These are phyloP conservation scores for Piper betle DNA, from an alignment of 164 flowering plant species.

Conservation along the genomic window DNA sequence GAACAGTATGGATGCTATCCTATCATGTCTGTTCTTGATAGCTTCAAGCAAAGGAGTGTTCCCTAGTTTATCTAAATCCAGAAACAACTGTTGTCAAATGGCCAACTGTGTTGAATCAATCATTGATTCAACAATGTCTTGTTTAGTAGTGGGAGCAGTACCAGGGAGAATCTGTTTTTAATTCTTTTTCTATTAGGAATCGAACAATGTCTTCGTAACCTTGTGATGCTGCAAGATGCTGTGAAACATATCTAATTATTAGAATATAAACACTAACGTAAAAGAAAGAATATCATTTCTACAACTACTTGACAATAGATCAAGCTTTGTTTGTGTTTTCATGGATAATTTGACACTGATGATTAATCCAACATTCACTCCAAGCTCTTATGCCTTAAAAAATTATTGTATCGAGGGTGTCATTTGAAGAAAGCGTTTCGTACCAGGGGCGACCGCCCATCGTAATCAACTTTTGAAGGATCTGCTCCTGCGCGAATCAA, in stretches of 20 bases:
- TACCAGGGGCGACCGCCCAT: slow-evolving; percentile 97
- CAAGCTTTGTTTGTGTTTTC: no score
- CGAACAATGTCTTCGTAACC: slow-evolving; percentile 45
- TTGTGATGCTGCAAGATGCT: slow-evolving; percentile 74
- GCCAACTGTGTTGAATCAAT: background rate
- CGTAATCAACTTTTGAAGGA: slow-evolving; percentile 78
- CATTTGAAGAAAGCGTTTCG: slow-evolving; percentile 3
- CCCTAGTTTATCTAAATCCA: slow-evolving; percentile 61
- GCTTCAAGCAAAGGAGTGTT: slow-evolving; percentile 85
- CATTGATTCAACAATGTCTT: background rate
- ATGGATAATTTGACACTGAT: no score
- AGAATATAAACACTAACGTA: background rate
- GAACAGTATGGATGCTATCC: slow-evolving; percentile 52
- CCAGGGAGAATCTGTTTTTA: slow-evolving; percentile 34
- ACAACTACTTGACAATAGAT: no score
- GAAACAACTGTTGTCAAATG: background rate
- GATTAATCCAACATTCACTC: no score
- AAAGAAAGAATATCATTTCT: no score
- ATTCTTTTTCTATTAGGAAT: slow-evolving; percentile 40
- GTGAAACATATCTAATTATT: slow-evolving; percentile 5
- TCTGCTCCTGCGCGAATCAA: slow-evolving; percentile 81
- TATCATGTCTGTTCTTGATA: slow-evolving; percentile 66
- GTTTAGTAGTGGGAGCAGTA: slow-evolving; percentile 4
- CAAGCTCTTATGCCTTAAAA: background rate
- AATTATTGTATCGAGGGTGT: background rate